phyloP scores from a whole-genome alignment of 1,139 yeast genomes.

The Magnusiomyces sp. region DNA sequence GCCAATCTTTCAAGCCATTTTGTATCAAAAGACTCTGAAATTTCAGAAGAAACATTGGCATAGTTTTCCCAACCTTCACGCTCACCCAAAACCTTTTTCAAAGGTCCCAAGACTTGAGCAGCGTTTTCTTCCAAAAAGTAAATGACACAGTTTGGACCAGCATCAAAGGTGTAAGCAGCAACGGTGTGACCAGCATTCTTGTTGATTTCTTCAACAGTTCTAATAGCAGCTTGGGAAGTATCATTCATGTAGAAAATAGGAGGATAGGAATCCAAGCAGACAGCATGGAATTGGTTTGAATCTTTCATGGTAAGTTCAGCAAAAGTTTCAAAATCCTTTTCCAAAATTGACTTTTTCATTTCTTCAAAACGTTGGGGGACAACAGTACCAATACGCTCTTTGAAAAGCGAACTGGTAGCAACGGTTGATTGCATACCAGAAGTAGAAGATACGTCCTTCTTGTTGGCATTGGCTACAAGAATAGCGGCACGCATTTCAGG shows the following conservation, averaged over 20 bases:
- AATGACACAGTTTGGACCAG: conserved; percentile 97
- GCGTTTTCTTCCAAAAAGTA: conserved; percentile 77
- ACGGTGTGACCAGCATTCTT: conserved; percentile 49
- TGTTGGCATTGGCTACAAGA: conserved; percentile 83
- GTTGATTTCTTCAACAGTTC: conserved; percentile 72
- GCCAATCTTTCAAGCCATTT: conserved; percentile 46
- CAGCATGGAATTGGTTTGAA: conserved; percentile 95
- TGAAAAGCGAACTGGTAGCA: conserved; percentile 74
- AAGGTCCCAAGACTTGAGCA: conserved; percentile 40
- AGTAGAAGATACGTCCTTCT: conserved; percentile 91
- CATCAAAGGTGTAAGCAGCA: conserved; percentile 96
- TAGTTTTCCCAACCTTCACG: conserved; percentile 65
- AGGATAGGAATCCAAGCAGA: conserved; percentile 88
- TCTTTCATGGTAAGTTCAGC: conserved; percentile 92
- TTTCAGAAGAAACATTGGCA: conserved; percentile 31
- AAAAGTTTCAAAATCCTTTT: conserved; percentile 66
- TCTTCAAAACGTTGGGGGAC: conserved; percentile 78
- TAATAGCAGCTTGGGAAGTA: conserved; percentile 82
- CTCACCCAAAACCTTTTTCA: conserved; percentile 38
- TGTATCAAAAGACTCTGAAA: conserved; percentile 32
- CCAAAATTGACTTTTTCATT: conserved; percentile 69
- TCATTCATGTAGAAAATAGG: conserved; percentile 95
- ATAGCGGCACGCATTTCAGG: conserved; percentile 87
- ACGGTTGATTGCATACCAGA: conserved; percentile 96
- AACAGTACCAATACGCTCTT: conserved; percentile 63